These are phyloP conservation scores for Clarireedia paspali DNA, from an alignment of 2,329 filamentous ascomycete genomes.

Conservation along the genomic window DNA sequence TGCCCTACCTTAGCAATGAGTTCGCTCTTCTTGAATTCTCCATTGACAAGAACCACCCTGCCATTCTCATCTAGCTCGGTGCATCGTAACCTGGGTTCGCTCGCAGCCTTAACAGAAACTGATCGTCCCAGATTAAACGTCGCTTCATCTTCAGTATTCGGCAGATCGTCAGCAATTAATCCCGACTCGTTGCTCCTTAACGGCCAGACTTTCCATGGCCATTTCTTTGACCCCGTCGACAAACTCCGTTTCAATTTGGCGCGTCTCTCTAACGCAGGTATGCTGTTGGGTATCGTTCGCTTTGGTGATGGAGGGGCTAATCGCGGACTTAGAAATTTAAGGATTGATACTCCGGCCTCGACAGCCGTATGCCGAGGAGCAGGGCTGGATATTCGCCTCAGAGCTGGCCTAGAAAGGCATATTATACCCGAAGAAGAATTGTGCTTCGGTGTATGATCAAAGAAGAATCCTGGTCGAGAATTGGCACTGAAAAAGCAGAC, in stretches of 20 bases:
- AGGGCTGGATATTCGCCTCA: constrained; percentile 18
- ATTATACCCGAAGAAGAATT: constrained; percentile 4
- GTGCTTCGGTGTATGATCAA: constrained; percentile 19
- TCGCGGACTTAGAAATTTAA: constrained; percentile 23
- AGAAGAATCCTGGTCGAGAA: constrained; percentile 24
- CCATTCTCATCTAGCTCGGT: constrained; percentile 93
- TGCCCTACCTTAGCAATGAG: constrained; percentile 75
- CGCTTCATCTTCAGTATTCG: constrained; percentile 49
- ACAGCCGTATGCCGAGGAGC: constrained; percentile 14
- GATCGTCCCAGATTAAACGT: constrained; percentile 65
- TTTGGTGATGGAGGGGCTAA: constrained; percentile 6
- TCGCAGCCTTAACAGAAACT: constrained; percentile 66
- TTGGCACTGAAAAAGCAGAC: constrained; percentile 43
- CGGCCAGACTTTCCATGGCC: constrained; percentile 23
- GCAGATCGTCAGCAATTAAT: constrained; percentile 51
- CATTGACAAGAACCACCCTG: constrained; percentile 84
- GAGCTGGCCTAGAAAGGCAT: constrained; percentile 10
- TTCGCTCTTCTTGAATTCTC: constrained; percentile 96
- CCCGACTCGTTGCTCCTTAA: constrained; percentile 25
- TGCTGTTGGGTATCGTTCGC: constrained; percentile 4
- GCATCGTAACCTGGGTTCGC: constrained; percentile 80
- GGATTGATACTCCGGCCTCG: constrained; percentile 21
- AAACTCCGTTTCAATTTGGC: constrained; percentile 13
- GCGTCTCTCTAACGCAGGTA: constrained; percentile 7
- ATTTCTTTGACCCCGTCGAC: constrained; percentile 15